Evolutionary conservation across 768 basidiomycete genomes (phyloP).

Genomic region (Heimioporus sp.): DNA sequence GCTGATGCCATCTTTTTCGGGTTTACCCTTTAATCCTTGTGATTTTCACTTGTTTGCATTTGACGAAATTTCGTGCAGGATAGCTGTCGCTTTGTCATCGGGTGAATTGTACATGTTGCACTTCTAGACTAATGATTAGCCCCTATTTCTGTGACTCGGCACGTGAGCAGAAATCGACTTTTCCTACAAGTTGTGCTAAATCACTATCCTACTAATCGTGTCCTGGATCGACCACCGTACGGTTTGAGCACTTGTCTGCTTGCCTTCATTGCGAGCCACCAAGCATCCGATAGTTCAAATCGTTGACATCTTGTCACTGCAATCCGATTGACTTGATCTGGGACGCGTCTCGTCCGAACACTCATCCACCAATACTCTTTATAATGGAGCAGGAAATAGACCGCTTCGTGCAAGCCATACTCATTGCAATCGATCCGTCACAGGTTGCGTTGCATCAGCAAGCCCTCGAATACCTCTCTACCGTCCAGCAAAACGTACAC

Average conservation of each 20-base stretch:
- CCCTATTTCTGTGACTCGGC: conserved; percentile 19
- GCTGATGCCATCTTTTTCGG: conserved; percentile 45
- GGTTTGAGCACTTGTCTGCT: background rate
- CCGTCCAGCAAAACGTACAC: conserved; percentile 71
- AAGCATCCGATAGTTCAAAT: conserved; percentile 2
- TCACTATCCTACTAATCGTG: background rate
- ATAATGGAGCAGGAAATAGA: conserved; percentile 75
- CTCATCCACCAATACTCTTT: conserved; percentile 10
- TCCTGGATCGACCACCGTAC: conserved; percentile 3
- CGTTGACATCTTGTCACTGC: background rate
- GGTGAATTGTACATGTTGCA: conserved; percentile 53
- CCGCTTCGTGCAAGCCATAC: conserved; percentile 80
- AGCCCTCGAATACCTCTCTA: conserved; percentile 80
- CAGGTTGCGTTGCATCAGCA: conserved; percentile 75
- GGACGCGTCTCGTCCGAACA: conserved; percentile 18
- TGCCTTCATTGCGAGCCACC: background rate
- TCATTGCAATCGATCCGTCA: conserved; percentile 80
- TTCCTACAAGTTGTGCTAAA: background rate
- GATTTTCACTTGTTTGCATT: conserved; percentile 48
- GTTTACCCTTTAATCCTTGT: conserved; percentile 50
- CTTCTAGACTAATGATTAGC: conserved; percentile 16
- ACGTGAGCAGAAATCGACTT: conserved; percentile 25
- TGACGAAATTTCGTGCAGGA: conserved; percentile 53
- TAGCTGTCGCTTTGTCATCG: conserved; percentile 50
- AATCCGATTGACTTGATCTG: conserved; percentile 6